A percentile compares a stretch with the other conserved stretches of the same genome.
phyloP scores from a whole-genome alignment of 495 filamentous ascomycete genomes.

The Trichoderma erinaceum region DNA sequence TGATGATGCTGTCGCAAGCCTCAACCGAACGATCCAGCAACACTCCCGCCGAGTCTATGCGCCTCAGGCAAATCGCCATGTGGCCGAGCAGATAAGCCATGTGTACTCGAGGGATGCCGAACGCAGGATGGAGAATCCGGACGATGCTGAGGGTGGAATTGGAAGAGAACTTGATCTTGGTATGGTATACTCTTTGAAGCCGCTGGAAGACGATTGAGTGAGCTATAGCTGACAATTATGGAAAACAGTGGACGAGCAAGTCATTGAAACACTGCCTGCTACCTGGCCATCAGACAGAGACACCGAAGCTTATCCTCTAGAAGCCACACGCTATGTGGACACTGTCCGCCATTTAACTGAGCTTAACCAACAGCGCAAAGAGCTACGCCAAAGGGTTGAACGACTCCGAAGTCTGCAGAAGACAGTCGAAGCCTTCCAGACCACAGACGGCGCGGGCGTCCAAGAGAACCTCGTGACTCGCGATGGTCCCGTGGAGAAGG shows the following conservation, averaged over 20 bases:
- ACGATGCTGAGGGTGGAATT: conserved; percentile 33
- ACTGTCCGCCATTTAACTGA: conserved; percentile 45
- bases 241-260: conserved; percentile 31
- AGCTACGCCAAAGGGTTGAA: conserved; percentile 48
- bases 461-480: conserved; percentile 73
- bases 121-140: conserved; percentile 36
- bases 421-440: conserved; percentile 52
- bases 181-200: conserved; percentile 23
- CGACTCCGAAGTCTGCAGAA: conserved; percentile 50
- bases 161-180: conserved; percentile 35
- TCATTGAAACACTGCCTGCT: conserved; percentile 39
- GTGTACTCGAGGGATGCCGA: conserved; percentile 53
- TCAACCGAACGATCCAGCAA: conserved; percentile 61
- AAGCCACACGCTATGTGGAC: conserved; percentile 46
- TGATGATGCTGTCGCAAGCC: conserved; percentile 42
- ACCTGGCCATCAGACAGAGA: conserved; percentile 34
- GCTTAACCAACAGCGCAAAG: conserved; percentile 48
- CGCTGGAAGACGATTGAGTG: too few species aligned
- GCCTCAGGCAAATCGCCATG: conserved; percentile 66
- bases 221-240: not conserved
- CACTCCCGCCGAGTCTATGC: conserved; percentile 69
- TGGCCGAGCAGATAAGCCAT: conserved; percentile 74
- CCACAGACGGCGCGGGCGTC: conserved; percentile 40
- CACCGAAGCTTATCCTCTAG: conserved; percentile 26
- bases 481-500: conserved; percentile 65